These are phyloP conservation scores for Pseudozyma thailandica DNA, from an alignment of 1,284 basidiomycete species.

Conservation along the genomic window DNA sequence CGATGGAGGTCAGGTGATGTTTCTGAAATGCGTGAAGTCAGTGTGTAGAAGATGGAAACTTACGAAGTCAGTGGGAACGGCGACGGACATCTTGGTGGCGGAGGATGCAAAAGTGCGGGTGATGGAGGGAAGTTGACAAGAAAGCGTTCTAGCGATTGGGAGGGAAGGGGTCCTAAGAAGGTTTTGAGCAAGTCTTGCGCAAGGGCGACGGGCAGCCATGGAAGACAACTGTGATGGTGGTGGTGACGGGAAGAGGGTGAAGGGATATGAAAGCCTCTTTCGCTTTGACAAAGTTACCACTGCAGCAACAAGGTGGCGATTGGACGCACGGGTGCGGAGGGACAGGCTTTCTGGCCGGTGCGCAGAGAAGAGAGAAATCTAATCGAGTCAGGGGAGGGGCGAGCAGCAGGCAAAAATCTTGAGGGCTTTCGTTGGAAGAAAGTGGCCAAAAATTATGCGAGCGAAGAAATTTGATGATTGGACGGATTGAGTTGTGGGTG, in stretches of 20 bases:
- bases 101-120: slow-evolving; percentile 40
- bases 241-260: slow-evolving; percentile 14
- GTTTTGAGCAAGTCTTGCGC: slow-evolving; percentile 45
- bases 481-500: neutral
- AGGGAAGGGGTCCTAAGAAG: slow-evolving; percentile 32
- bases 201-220: slow-evolving; percentile 51
- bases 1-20: neutral
- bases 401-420: neutral
- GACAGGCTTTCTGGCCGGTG: slow-evolving; percentile 4
- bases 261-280: neutral
- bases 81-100: slow-evolving; percentile 58
- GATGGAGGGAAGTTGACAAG: slow-evolving; percentile 16
- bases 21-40: neutral
- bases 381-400: slow-evolving; percentile 13
- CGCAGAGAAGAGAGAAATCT: slow-evolving; percentile 2
- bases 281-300: neutral
- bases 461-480: slow-evolving; percentile 32
- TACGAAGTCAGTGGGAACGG: slow-evolving; percentile 64
- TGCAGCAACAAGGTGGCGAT: slow-evolving; percentile 1
- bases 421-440: slow-evolving; percentile 7
- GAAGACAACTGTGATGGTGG: slow-evolving; percentile 26
- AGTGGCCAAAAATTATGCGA: slow-evolving; percentile 15
- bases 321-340: too few species aligned
- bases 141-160: slow-evolving; percentile 16
- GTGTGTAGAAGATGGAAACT: slow-evolving; percentile 12